Conservation (phyloP, 768 basidiomycete species). For the Leccinum incarnatum region DNA sequence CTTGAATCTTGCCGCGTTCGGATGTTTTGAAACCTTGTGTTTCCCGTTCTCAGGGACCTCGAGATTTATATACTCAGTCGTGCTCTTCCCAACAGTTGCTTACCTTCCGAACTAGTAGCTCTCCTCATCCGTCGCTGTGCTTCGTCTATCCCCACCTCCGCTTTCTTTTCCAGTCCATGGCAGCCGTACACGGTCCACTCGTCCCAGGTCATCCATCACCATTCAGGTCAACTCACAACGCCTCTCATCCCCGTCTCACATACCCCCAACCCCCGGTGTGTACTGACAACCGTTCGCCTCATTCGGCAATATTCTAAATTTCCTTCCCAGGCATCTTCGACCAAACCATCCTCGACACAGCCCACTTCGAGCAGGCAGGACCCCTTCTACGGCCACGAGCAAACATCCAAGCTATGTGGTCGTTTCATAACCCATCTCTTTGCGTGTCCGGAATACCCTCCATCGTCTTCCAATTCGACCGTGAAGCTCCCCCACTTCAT, state of each 20-base stretch:
- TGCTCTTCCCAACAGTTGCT: constrained; percentile 5
- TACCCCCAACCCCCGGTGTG: constrained; percentile 31
- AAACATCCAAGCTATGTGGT: constrained; percentile 62
- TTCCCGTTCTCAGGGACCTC: constrained; percentile 16
- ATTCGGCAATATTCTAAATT: neutral
- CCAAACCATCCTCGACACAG: constrained; percentile 32
- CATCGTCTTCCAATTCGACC: constrained; percentile 34
- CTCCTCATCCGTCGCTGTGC: neutral
- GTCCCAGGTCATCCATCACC: constrained; percentile 29
- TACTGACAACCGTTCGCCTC: neutral
- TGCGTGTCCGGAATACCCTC: constrained; percentile 80
- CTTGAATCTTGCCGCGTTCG: constrained; percentile 9
- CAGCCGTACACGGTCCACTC: constrained; percentile 32
- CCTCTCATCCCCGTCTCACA: constrained; percentile 25
- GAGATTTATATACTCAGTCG: constrained; percentile 25
- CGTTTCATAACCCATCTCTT: constrained; percentile 85
- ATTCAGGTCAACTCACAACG: constrained; percentile 25
- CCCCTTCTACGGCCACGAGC: constrained; percentile 61
- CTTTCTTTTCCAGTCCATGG: constrained; percentile 23
- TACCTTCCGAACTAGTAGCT: constrained; percentile 18
- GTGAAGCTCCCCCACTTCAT: constrained; percentile 55
- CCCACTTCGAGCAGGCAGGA: constrained; percentile 24
- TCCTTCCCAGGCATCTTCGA: constrained; percentile 20
- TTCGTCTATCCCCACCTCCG: constrained; percentile 13
- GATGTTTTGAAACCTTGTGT: constrained; percentile 17